A percentile compares a stretch with the other conserved stretches of the same genome.
These are phyloP conservation scores for Tetracladium marchalianum DNA, from an alignment of 495 filamentous ascomycete species.

Conservation along the genomic window DNA sequence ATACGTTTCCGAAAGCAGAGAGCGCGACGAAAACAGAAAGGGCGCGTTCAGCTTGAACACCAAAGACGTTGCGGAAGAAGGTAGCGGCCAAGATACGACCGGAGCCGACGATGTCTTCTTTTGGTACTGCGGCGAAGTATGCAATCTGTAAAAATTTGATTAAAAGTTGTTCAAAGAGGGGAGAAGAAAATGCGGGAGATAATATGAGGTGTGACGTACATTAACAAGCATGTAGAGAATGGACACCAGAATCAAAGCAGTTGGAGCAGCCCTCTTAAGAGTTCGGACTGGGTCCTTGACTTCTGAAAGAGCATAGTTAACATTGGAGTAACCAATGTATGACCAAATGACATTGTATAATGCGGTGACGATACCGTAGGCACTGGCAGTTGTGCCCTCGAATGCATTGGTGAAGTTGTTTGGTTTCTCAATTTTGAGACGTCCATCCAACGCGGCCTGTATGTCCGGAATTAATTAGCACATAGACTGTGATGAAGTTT, in stretches of 20 bases:
- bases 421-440: constrained; percentile 42
- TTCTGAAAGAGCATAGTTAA: constrained; percentile 52
- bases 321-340: constrained; percentile 57
- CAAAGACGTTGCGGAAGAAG: constrained; percentile 62
- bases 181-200: background rate
- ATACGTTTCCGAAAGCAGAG: constrained; percentile 63
- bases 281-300: constrained; percentile 52
- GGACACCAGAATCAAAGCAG: constrained; percentile 49
- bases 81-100: constrained; percentile 51
- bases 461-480: background rate
- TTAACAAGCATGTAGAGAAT: constrained; percentile 61
- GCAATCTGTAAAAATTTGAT: constrained; percentile 25
- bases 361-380: constrained; percentile 48
- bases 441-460: constrained; percentile 45
- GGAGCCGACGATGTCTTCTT: constrained; percentile 48
- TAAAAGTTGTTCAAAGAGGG: background rate
- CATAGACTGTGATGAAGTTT: background rate
- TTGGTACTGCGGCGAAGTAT: constrained; percentile 60
- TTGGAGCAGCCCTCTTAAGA: constrained; percentile 51
- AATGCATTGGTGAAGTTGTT: constrained; percentile 60
- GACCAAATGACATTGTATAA: constrained; percentile 59
- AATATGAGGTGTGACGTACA: constrained; percentile 23
- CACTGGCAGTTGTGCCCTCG: constrained; percentile 28
- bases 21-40: constrained; percentile 63
- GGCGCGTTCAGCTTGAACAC: constrained; percentile 43